Evolutionary conservation across 768 basidiomycete species (phyloP).

Genomic region (Kwoniella bestiolae): DNA sequence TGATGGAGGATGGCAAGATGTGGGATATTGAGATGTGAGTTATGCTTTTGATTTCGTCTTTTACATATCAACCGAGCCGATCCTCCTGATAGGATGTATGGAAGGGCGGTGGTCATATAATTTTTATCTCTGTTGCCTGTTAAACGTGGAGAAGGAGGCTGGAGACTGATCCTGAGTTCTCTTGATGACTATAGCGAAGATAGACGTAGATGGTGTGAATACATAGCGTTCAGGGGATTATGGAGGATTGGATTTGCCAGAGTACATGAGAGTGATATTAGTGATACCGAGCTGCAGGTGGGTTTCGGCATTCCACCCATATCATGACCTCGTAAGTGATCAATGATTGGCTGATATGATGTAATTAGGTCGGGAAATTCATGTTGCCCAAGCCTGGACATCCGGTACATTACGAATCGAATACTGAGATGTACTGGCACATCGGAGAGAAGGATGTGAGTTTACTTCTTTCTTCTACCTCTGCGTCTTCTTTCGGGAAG

Average conservation of each 20-base stretch:
- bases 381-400: constrained; percentile 68
- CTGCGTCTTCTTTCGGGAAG: too few relatives aligned
- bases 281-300: constrained; percentile 79
- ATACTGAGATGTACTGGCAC: constrained; percentile 70
- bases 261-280: constrained; percentile 78
- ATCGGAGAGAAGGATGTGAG: constrained; percentile 68
- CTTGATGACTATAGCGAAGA: constrained; percentile 33
- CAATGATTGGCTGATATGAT: not conserved
- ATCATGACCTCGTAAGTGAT: not conserved
- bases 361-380: constrained; percentile 73
- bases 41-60: too few relatives aligned
- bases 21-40: constrained; percentile 72
- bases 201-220: constrained; percentile 73
- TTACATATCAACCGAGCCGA: too few relatives aligned
- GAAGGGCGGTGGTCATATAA: too few relatives aligned
- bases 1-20: constrained; percentile 73
- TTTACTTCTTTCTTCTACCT: not conserved
- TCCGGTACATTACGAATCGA: constrained; percentile 65
- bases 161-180: too few relatives aligned
- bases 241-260: constrained; percentile 67
- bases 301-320: not conserved
- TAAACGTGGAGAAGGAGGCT: too few relatives aligned
- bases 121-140: too few relatives aligned
- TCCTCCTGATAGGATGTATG: not conserved
- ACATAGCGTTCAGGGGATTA: constrained; percentile 75